Percentiles rank a stretch among this genome's conserved stretches.
phyloP scores from a whole-genome alignment of 208 protist species.

The Crithidia sp. region DNA sequence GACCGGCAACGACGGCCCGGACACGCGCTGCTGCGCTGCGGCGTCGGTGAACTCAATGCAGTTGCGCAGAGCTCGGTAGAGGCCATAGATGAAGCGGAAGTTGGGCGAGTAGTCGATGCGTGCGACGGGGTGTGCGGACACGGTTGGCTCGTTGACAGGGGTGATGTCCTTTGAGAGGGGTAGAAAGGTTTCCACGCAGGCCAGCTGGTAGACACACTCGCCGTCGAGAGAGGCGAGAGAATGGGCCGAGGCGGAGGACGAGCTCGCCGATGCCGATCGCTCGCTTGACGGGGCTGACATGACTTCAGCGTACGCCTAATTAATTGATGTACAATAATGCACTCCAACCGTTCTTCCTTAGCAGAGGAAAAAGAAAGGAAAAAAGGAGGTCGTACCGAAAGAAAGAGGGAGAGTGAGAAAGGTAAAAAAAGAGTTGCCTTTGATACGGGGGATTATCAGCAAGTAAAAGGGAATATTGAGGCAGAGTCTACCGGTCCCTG shows the following conservation, averaged over 20 bases:
- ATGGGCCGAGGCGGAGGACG: slow-evolving; percentile 14
- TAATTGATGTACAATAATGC: neutral
- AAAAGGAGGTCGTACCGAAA: neutral
- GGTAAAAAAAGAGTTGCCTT: too few relatives aligned
- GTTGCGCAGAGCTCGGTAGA: slow-evolving; percentile 54
- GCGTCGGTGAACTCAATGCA: slow-evolving; percentile 11
- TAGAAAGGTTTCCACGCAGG: slow-evolving; percentile 40
- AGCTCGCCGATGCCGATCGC: slow-evolving; percentile 9
- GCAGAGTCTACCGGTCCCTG: neutral
- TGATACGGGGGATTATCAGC: neutral
- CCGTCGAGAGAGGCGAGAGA: slow-evolving; percentile 13
- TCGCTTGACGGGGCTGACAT: slow-evolving; percentile 3
- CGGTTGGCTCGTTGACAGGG: slow-evolving; percentile 41
- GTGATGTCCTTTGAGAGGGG: slow-evolving; percentile 38
- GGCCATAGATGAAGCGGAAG: slow-evolving; percentile 63
- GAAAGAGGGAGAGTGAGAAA: too few relatives aligned
- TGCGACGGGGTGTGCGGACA: slow-evolving; percentile 39
- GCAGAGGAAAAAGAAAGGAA: neutral
- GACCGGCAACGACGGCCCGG: neutral
- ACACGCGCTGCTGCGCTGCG: neutral
- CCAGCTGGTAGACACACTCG: slow-evolving; percentile 42
- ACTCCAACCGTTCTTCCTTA: neutral
- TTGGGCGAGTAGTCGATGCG: slow-evolving; percentile 47
- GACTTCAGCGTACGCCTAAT: neutral
- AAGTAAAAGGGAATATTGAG: neutral